Base-by-base conservation (phyloP, 2,329 filamentous ascomycete species). In the Ophiostoma sp. region DNA sequence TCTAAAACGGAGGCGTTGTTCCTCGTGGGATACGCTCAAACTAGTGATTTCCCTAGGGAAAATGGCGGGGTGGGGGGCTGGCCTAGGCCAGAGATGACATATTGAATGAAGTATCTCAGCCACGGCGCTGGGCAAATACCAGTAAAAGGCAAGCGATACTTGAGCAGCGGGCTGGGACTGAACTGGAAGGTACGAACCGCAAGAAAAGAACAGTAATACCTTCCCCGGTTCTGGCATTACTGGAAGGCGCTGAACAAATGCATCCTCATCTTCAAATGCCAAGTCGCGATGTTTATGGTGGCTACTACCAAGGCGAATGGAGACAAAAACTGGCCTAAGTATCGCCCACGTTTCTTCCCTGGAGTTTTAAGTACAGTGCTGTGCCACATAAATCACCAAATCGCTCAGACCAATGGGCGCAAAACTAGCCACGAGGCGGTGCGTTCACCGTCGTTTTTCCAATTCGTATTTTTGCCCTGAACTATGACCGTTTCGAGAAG, bases 401-500 rank as follows among this genome's bases (percentile, higher is more conserved):
- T 39, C 9, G 33, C 17, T 42, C 19, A n/a, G 22, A 12, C 59
- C 59, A 39, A 39, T 22, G 31, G 11, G 36, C 33, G 33, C 28
- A 36, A n/a, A n/a, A 63, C 59, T 63, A 36, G 57, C 19, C 17
- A n/a, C 31, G 19, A 25, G 22, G 7, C 59, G 33, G 33, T 36
- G n/a, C 8, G 9, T 22, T 45, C 11, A 45, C 36, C 1, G 36
- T 45, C 11, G 36, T 15, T 39, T 28, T 45, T 45, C n/a, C 61
- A 25, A 19, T 66, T 66, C 36, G 36, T 17, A 66, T 45, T 6
- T 15, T 3, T 19, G 36, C 36, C n/a, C 36, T 45, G 12, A 11
- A 42, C 61, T 66, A 66, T 45, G 61, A 45, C 61, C 61, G 61
- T 66, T 64, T 66, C 28, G 61, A 66, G 61, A 45, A 66, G 36